Conservation (phyloP, 2,329 filamentous ascomycete species). For the Aspergillus japonicus region DNA sequence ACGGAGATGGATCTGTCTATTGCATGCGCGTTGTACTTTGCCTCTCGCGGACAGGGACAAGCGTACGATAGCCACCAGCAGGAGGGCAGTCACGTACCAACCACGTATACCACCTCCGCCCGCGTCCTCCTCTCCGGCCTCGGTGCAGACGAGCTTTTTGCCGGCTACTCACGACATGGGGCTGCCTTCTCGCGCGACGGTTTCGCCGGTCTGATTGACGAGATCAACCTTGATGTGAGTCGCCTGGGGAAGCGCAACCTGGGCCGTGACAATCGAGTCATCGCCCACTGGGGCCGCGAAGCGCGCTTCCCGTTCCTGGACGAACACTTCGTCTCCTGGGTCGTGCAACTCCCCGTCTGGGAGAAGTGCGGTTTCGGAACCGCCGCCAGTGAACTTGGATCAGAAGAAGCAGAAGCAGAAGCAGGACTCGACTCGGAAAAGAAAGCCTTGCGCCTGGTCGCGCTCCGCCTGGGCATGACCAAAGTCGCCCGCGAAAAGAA, state of each 20-base stretch:
- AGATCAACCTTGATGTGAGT: conserved; percentile 80
- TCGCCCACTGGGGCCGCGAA: conserved; percentile 86
- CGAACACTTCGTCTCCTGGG: conserved; percentile 79
- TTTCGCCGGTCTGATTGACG: conserved; percentile 70
- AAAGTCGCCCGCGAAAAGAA: conserved; percentile 84
- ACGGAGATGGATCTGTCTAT: conserved; percentile 99
- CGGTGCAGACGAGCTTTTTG: conserved; percentile 94
- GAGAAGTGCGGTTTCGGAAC: conserved; percentile 86
- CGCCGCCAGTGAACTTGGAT: conserved; percentile 15
- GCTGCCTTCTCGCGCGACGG: conserved; percentile 70
- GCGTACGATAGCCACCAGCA: conserved; percentile 35
- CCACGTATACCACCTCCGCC: conserved; percentile 65
- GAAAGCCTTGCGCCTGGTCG: conserved; percentile 73
- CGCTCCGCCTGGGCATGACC: conserved; percentile 69
- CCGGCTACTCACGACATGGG: conserved; percentile 82
- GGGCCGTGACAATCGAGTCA: conserved; percentile 86
- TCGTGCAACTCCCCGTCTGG: conserved; percentile 70
- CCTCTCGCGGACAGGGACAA: conserved; percentile 68
- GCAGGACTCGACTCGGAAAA: conserved; percentile 71
- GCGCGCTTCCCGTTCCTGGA: conserved; percentile 89
- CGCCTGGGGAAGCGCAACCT: conserved; percentile 91
- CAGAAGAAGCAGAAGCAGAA: conserved; percentile 5
- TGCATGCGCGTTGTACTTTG: conserved; percentile 90
- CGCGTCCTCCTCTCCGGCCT: conserved; percentile 87
- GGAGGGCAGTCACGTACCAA: conserved; percentile 1